phyloP scores from a whole-genome alignment of 2,329 filamentous ascomycete genomes.

The Xylariaceae sp. region DNA sequence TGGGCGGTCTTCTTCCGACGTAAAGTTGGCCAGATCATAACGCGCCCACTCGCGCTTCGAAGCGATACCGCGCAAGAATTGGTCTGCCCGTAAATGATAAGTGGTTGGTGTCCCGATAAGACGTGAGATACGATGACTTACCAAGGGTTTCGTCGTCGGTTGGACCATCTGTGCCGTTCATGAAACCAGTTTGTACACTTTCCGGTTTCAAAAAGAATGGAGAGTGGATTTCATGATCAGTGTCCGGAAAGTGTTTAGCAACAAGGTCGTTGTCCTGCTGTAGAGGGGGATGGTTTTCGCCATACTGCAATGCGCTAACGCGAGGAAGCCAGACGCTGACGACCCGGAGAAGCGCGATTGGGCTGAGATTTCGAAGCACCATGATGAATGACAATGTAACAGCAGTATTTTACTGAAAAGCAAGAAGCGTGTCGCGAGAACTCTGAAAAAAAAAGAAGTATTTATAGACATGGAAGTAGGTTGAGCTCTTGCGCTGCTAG shows the following conservation, averaged over 20 bases:
- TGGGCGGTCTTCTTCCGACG: slow-evolving; percentile 29
- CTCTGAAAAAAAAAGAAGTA: no score
- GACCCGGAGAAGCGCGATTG: slow-evolving; percentile 3
- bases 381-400: background rate
- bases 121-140: no score
- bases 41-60: slow-evolving; percentile 27
- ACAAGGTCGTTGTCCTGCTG: slow-evolving; percentile 28
- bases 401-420: no score
- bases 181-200: slow-evolving; percentile 24
- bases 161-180: slow-evolving; percentile 29
- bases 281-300: slow-evolving; percentile 25
- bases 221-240: slow-evolving; percentile 27
- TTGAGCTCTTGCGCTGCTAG: no score
- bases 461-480: no score
- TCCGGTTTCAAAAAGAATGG: slow-evolving; percentile 29
- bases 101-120: no score
- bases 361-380: slow-evolving; percentile 4
- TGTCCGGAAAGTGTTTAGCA: slow-evolving; percentile 30
- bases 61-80: slow-evolving; percentile 28
- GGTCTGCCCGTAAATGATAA: slow-evolving; percentile 19
- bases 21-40: slow-evolving; percentile 28
- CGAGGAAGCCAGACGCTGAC: slow-evolving; percentile 2
- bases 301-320: slow-evolving; percentile 23
- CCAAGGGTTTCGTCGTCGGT: slow-evolving; percentile 30
- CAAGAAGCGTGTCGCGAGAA: no score